Conservation (phyloP, 441 rosid species). For the Adansonia rubrostipa region DNA sequence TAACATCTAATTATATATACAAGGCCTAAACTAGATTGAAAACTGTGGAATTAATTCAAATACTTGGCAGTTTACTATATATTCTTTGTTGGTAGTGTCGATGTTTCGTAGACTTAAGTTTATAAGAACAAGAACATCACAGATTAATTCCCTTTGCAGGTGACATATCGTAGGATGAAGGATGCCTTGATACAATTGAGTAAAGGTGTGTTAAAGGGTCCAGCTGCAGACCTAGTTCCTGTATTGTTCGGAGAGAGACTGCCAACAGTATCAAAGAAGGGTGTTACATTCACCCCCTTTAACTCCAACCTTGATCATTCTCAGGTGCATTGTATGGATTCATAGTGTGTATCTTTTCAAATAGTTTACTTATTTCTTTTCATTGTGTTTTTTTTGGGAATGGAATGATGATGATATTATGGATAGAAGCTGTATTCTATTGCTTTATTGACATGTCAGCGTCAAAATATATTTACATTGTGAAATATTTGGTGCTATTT, state of each 20-base stretch:
- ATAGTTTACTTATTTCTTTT: constrained; percentile 7
- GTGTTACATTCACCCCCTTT: constrained; percentile 56
- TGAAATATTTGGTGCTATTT: background rate
- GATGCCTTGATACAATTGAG: constrained; percentile 84
- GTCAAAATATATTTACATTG: background rate
- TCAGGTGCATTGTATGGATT: constrained; percentile 52
- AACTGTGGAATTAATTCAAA: constrained; percentile 10
- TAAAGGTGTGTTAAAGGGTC: constrained; percentile 84
- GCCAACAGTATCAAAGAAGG: constrained; percentile 64
- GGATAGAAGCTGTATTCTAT: background rate
- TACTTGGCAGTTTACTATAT: constrained; percentile 13
- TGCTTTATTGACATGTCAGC: background rate
- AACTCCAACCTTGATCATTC: constrained; percentile 86
- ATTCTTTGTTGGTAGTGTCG: constrained; percentile 17
- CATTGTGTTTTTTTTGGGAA: constrained; percentile 12
- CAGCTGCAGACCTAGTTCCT: constrained; percentile 86
- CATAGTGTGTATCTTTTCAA: constrained; percentile 1
- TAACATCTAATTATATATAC: constrained; percentile 5
- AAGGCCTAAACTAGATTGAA: background rate
- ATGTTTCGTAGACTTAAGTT: background rate
- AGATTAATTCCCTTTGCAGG: constrained; percentile 42
- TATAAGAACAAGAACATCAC: constrained; percentile 1
- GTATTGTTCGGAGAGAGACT: constrained; percentile 83
- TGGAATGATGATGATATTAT: background rate
- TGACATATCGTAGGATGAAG: constrained; percentile 92